Conservation (phyloP, 495 filamentous ascomycete species). For the Penicillium cosmopolitanum region DNA sequence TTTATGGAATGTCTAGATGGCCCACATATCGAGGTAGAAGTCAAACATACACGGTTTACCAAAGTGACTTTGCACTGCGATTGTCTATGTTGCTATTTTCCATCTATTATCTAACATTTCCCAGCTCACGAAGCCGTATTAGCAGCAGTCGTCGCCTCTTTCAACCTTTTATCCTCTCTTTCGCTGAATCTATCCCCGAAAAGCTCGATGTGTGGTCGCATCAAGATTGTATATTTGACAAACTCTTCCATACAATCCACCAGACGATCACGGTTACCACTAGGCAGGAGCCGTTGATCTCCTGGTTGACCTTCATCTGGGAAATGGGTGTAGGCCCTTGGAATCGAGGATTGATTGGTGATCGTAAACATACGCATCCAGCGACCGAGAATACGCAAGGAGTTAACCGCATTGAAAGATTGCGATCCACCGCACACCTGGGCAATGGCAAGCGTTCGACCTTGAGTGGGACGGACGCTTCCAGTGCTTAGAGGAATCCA, state of each 20-base stretch:
- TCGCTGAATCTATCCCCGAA: conserved; percentile 71
- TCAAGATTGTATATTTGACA: conserved; percentile 71
- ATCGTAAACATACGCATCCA: conserved; percentile 83
- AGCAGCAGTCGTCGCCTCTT: conserved; percentile 11
- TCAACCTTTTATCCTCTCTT: conserved; percentile 37
- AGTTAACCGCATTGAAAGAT: conserved; percentile 76
- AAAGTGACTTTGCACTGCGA: too few relatives aligned
- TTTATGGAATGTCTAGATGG: too few relatives aligned
- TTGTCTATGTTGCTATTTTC: too few relatives aligned
- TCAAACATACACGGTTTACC: too few relatives aligned
- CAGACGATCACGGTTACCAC: conserved; percentile 65
- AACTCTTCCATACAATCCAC: conserved; percentile 82
- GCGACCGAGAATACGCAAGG: conserved; percentile 66
- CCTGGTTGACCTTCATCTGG: conserved; percentile 54
- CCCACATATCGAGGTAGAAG: too few relatives aligned
- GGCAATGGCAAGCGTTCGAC: conserved; percentile 65
- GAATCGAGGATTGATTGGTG: conserved; percentile 69
- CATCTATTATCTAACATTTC: too few relatives aligned
- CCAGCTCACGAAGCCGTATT: too few relatives aligned
- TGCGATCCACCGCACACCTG: conserved; percentile 71
- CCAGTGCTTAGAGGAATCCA: conserved; percentile 70
- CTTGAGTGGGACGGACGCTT: conserved; percentile 69
- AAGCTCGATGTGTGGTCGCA: conserved; percentile 62
- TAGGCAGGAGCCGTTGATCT: conserved; percentile 58
- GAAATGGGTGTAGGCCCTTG: conserved; percentile 68